A percentile compares a stretch with the other conserved stretches of the same genome.
phyloP scores from a whole-genome alignment of 1,139 yeast species.

The Debaryomyces sp. region DNA sequence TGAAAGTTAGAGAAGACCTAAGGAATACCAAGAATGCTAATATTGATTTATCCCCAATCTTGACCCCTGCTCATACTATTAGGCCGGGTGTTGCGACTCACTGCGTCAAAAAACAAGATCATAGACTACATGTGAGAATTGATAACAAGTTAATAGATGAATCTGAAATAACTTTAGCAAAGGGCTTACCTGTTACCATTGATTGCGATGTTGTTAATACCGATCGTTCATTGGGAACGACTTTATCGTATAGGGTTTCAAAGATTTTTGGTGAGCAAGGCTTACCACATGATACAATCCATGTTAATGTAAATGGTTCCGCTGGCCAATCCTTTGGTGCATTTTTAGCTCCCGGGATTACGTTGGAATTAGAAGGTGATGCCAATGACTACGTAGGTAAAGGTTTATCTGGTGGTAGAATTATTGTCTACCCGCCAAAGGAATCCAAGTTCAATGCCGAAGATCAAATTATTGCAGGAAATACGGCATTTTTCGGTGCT shows the following conservation, averaged over 20 bases:
- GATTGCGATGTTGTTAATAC: slow-evolving; percentile 93
- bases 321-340: slow-evolving; percentile 99
- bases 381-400: slow-evolving; percentile 98
- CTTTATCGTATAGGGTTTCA: slow-evolving; percentile 90
- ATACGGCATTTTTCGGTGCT: slow-evolving; percentile 97
- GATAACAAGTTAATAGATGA: slow-evolving; percentile 97
- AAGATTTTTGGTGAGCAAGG: slow-evolving; percentile 93
- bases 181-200: slow-evolving; percentile 92
- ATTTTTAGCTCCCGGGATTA: slow-evolving; percentile 92
- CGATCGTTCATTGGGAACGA: slow-evolving; percentile 94
- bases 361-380: slow-evolving; percentile 95
- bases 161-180: slow-evolving; percentile 88
- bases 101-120: slow-evolving; percentile 93
- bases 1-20: slow-evolving; percentile 80
- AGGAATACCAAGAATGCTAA: slow-evolving; percentile 89
- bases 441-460: slow-evolving; percentile 86
- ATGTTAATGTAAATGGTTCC: slow-evolving; percentile 86
- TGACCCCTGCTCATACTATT: slow-evolving; percentile 95
- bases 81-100: slow-evolving; percentile 97
- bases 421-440: slow-evolving; percentile 89
- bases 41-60: slow-evolving; percentile 87
- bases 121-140: slow-evolving; percentile 85
- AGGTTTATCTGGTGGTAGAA: slow-evolving; percentile 94
- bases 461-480: slow-evolving; percentile 95
- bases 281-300: slow-evolving; percentile 93